phyloP scores from a whole-genome alignment of 78 protist species.

The Capsaspora owczarzaki region DNA sequence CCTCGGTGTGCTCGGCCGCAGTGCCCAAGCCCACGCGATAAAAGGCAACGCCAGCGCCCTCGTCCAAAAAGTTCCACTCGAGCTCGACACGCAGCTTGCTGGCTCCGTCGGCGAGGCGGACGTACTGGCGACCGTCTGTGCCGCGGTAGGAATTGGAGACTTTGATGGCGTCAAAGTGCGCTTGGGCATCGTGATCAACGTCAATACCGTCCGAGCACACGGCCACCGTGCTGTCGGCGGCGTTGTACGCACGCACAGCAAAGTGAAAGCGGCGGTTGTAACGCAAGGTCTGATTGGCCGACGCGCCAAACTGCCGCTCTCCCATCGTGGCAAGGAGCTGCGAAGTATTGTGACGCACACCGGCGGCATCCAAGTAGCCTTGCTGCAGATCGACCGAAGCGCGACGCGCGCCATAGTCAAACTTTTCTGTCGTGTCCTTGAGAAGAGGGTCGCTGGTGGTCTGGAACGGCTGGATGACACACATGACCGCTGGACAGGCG shows the following conservation, averaged over 20 bases:
- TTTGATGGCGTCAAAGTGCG: neutral
- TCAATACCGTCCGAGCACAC: neutral
- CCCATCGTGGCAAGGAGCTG: neutral
- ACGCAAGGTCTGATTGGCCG: neutral
- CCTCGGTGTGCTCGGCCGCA: neutral
- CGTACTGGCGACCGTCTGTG: neutral
- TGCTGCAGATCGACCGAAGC: neutral
- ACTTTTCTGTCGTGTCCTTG: neutral
- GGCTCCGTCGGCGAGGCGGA: neutral
- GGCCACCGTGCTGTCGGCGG: neutral
- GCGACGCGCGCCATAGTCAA: neutral
- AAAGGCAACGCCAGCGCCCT: neutral
- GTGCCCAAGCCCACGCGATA: neutral
- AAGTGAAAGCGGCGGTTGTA: neutral
- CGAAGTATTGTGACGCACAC: too few relatives aligned
- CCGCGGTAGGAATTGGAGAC: neutral
- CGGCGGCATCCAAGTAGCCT: too few relatives aligned
- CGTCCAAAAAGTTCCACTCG: neutral
- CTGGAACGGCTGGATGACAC: neutral
- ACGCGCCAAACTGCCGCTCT: neutral
- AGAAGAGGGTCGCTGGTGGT: too few relatives aligned
- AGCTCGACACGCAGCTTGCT: neutral
- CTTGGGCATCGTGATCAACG: neutral
- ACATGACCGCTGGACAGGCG: neutral
- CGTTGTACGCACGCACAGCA: neutral